Percentiles rank a stretch among this genome's conserved stretches.
phyloP scores from a whole-genome alignment of 2,329 filamentous ascomycete genomes.

The Colletotrichum euphorbiae region DNA sequence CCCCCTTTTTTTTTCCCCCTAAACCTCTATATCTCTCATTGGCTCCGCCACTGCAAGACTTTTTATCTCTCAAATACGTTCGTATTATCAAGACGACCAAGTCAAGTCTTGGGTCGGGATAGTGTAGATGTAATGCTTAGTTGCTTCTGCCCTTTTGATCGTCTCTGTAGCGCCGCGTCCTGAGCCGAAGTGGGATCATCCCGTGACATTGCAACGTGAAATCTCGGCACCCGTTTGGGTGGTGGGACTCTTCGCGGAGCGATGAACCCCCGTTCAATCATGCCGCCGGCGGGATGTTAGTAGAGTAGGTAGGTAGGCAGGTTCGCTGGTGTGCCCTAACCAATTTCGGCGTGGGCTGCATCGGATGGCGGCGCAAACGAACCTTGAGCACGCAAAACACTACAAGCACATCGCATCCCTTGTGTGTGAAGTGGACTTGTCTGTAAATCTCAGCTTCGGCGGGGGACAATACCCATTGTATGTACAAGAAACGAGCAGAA shows the following conservation, averaged over 20 bases:
- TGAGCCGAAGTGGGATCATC: neutral
- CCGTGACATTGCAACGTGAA: neutral
- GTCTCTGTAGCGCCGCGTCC: no score
- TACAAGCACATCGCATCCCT: no score
- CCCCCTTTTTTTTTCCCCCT: neutral
- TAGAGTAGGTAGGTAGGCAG: no score
- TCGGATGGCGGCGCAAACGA: neutral
- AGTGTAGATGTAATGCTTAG: conserved; percentile 19
- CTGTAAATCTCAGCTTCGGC: no score
- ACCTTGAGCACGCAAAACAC: no score
- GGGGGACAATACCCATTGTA: no score
- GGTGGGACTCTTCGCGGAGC: no score
- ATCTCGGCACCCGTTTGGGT: neutral
- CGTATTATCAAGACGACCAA: neutral
- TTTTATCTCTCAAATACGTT: neutral
- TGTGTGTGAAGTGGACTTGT: no score
- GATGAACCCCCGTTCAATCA: no score
- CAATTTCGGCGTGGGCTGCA: neutral
- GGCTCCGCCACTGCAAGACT: no score
- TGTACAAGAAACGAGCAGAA: no score
- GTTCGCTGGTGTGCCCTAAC: neutral
- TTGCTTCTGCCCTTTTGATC: conserved; percentile 8
- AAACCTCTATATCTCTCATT: neutral
- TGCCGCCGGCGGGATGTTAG: no score
- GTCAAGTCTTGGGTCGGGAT: neutral